A percentile compares a stretch with the other conserved stretches of the same genome.
Evolutionary conservation across 192 early-diverging fungal species (phyloP).

Genomic region (Physocladia obscura): DNA sequence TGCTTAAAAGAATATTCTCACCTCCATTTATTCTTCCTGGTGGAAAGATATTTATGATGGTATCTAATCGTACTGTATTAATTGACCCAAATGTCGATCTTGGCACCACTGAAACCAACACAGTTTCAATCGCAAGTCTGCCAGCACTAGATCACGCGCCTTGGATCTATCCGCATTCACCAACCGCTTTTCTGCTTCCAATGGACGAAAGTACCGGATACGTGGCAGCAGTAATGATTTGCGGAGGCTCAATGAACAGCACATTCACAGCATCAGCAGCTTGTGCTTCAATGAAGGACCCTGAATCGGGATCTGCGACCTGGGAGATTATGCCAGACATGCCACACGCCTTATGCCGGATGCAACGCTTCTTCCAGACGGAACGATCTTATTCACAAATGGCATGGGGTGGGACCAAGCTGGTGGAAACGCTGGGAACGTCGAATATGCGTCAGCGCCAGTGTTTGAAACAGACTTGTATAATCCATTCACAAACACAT

Average conservation of each 20-base stretch:
- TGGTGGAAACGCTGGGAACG: constrained; percentile 43
- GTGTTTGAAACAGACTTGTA: constrained; percentile 35
- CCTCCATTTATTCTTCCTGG: constrained; percentile 35
- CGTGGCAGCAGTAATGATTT: constrained; percentile 38
- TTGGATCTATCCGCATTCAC: constrained; percentile 38
- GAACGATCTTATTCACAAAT: constrained; percentile 36
- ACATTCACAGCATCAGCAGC: constrained; percentile 5
- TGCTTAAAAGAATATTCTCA: too few relatives aligned
- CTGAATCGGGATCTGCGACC: too few relatives aligned
- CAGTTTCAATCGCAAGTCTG: constrained; percentile 10
- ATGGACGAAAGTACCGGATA: constrained; percentile 37
- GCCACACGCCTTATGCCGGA: constrained; percentile 11
- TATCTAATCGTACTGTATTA: constrained; percentile 29
- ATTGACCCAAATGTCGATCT: constrained; percentile 15
- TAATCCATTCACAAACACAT: constrained; percentile 7
- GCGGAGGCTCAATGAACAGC: constrained; percentile 34
- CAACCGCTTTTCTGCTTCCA: constrained; percentile 38
- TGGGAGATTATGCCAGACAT: neutral
- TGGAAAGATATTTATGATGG: constrained; percentile 41
- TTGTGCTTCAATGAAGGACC: too few relatives aligned
- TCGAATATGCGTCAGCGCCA: constrained; percentile 32
- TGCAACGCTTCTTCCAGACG: constrained; percentile 23
- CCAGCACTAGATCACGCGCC: constrained; percentile 9
- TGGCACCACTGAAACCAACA: constrained; percentile 21
- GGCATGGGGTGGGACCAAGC: constrained; percentile 35